Conservation (phyloP, 371 early-diverging fungal genomes). For the Chytridium lagenaria region DNA sequence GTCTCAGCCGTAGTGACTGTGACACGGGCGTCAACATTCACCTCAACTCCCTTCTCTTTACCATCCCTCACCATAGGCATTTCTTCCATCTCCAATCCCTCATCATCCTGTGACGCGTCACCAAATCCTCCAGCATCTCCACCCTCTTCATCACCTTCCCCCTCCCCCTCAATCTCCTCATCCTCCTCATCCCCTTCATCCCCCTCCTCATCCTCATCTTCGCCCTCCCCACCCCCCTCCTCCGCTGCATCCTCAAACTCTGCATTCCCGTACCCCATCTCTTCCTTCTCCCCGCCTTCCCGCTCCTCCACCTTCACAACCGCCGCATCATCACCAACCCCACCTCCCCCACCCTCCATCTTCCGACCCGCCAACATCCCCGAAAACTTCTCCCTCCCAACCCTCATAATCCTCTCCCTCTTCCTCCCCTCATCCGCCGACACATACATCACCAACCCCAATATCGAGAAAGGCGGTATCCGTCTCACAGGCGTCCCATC, state of each 20-base stretch:
- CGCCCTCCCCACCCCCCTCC: not conserved
- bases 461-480: not conserved
- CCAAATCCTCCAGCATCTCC: not conserved
- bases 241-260: not conserved
- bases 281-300: not conserved
- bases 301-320: not conserved
- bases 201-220: no score
- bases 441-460: constrained; percentile 11
- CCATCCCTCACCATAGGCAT: no score
- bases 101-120: not conserved
- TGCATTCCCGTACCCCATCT: not conserved
- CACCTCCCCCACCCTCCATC: not conserved
- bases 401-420: constrained; percentile 1
- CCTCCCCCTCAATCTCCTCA: no score
- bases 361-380: not conserved
- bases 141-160: not conserved
- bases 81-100: not conserved
- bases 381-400: not conserved
- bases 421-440: not conserved
- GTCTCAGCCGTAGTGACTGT: not conserved
- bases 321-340: not conserved
- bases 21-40: no score
- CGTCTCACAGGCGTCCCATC: not conserved
- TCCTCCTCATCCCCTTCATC: no score
- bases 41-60: no score